Evolutionary conservation across 2,329 filamentous ascomycete species (phyloP), one percentile per base, ranked within the genome.

Genomic region (Aureobasidium zeae): DNA sequence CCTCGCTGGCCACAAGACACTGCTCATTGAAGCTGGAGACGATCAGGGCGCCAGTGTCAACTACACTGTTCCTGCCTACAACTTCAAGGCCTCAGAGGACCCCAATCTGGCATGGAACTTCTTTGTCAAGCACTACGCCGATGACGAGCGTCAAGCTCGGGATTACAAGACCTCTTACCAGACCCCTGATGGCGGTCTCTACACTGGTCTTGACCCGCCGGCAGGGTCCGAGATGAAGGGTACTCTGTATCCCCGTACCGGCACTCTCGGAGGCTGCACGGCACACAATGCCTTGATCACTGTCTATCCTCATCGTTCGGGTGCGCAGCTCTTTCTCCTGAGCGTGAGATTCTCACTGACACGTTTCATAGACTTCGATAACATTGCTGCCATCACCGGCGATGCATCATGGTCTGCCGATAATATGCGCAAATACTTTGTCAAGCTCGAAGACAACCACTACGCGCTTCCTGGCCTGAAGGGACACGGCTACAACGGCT

Each of bases 251-350:
- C 76, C 76, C 8, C 70, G 76, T 13, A 66, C 72, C 2, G 73
- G 69, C 13, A 72, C 67, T 2, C 60, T 79, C 1, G 74, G 76
- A 38, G 76, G 76, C 4, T 78, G 75, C 57, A 71, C 73, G 1
- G 69, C 72, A 5, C 78, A 83, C 59, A 77, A 79, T 36, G 76
- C 75, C 5, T 59, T 79, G 33, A 72, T 81, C 35, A 66, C 71
- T 13, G 63, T 79, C 22, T 72, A 77, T 47, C 77, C 78, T n/a
- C 36, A 39, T 39, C 24, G 24, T 25, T 25, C 24, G 24, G 33
- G 33, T 35, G 20, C 33, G 33, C 24, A 35, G 33, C 20, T 35
- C 24, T 17, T 35, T 13, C 7, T 22, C 19, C 33, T 10, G 24
- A 35, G 20, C 16, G 20, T 35, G 33, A 9, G 20, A 25, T 16